Evolutionary conservation across 2,329 filamentous ascomycete species (phyloP).

Genomic region (Nothomitra cinnamomea): DNA sequence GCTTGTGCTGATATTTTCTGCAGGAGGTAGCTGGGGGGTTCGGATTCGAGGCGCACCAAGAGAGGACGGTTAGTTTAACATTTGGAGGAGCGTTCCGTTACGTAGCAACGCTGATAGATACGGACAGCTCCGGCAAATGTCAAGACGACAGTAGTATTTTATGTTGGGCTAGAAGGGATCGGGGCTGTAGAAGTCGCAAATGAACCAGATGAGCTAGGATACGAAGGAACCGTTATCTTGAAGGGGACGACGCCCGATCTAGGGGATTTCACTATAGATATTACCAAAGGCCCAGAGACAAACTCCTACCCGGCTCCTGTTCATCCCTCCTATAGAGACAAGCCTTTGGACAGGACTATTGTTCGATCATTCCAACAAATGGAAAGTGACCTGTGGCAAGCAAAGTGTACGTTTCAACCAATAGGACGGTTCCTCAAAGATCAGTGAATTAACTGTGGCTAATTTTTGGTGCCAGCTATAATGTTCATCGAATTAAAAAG

Average conservation of each 20-base stretch:
- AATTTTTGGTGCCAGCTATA: background rate
- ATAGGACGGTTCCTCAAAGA: background rate
- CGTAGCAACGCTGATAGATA: background rate
- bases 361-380: slow-evolving; percentile 55
- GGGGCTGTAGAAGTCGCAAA: slow-evolving; percentile 46
- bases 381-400: slow-evolving; percentile 63
- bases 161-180: slow-evolving; percentile 61
- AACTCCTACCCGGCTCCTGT: slow-evolving; percentile 36
- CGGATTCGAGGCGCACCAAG: slow-evolving; percentile 69
- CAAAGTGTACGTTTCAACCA: slow-evolving; percentile 39
- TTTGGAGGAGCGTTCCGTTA: slow-evolving; percentile 8
- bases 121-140: slow-evolving; percentile 34
- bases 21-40: slow-evolving; percentile 67
- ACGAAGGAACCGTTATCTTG: slow-evolving; percentile 46
- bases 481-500: slow-evolving; percentile 30
- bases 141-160: slow-evolving; percentile 67
- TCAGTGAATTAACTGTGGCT: background rate
- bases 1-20: background rate
- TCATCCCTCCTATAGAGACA: slow-evolving; percentile 49
- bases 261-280: slow-evolving; percentile 60
- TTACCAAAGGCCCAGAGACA: slow-evolving; percentile 53
- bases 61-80: slow-evolving; percentile 33
- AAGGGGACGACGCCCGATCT: slow-evolving; percentile 53
- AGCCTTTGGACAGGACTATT: slow-evolving; percentile 58
- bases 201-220: slow-evolving; percentile 34